Evolutionary conservation across 495 filamentous ascomycete species (phyloP).

Genomic region (Penicillium ochrochloron): DNA sequence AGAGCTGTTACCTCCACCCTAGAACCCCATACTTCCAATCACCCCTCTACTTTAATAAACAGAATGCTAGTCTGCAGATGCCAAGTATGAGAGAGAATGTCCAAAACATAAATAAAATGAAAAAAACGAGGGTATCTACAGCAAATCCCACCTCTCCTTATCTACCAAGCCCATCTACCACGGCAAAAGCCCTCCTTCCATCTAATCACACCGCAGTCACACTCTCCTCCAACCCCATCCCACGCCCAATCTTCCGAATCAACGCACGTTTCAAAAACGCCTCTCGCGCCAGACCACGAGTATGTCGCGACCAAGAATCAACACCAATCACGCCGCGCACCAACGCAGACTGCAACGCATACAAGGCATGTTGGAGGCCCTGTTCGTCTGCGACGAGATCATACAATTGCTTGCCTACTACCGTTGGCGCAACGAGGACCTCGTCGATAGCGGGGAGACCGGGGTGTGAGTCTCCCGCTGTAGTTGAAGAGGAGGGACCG

Average conservation of each 20-base stretch:
- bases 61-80: neutral
- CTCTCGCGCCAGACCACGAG: slow-evolving; percentile 81
- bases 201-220: slow-evolving; percentile 11
- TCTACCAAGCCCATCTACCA: neutral
- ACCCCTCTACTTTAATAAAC: neutral
- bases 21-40: no score
- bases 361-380: slow-evolving; percentile 81
- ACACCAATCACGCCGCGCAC: slow-evolving; percentile 79
- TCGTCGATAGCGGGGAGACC: slow-evolving; percentile 79
- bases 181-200: neutral
- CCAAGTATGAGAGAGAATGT: neutral
- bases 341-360: slow-evolving; percentile 79
- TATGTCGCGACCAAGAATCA: slow-evolving; percentile 82
- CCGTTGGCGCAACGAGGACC: slow-evolving; percentile 88
- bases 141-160: neutral
- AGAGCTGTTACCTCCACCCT: no score
- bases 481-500: slow-evolving; percentile 19
- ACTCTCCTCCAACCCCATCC: slow-evolving; percentile 70
- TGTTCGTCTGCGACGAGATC: slow-evolving; percentile 83
- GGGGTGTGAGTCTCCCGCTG: slow-evolving; percentile 24
- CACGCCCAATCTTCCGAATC: slow-evolving; percentile 82
- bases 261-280: slow-evolving; percentile 89
- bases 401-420: slow-evolving; percentile 92
- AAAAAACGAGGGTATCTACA: slow-evolving; percentile 24
- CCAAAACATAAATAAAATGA: neutral